These are phyloP conservation scores for Heracleum sosnowskyi DNA, from an alignment of 129 eudicot species.

Conservation along the genomic window DNA sequence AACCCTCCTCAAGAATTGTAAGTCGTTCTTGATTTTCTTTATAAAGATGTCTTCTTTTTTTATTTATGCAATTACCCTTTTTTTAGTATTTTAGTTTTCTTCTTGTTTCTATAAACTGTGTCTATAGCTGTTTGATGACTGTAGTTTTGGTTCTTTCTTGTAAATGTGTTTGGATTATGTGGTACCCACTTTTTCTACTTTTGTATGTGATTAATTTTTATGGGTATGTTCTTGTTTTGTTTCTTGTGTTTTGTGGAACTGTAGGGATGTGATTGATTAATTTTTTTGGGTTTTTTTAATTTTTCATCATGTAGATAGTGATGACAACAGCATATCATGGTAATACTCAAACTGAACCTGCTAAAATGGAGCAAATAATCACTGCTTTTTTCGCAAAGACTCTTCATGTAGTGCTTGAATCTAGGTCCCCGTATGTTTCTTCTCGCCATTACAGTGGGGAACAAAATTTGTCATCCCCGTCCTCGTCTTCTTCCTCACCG, in stretches of 20 bases:
- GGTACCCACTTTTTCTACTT: neutral
- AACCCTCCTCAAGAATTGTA: neutral
- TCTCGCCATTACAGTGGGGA: conserved; percentile 80
- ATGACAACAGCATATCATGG: conserved; percentile 56
- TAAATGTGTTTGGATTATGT: conserved; percentile 8
- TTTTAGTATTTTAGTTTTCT: neutral
- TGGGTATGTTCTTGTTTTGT: neutral
- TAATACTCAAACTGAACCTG: conserved; percentile 56
- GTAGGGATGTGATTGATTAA: neutral
- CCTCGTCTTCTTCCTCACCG: conserved; percentile 58
- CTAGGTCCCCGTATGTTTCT: conserved; percentile 64
- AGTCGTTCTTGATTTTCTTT: neutral
- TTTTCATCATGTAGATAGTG: neutral
- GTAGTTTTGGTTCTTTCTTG: neutral
- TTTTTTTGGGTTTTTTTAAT: neutral
- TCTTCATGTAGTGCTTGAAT: conserved; percentile 76
- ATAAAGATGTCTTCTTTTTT: neutral
- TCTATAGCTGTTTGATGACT: neutral
- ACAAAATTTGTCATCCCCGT: conserved; percentile 54
- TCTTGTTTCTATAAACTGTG: neutral
- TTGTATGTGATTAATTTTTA: neutral
- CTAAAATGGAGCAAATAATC: conserved; percentile 79
- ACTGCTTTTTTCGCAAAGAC: conserved; percentile 76
- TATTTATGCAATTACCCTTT: neutral
- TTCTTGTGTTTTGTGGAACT: neutral